Evolutionary conservation across 129 eudicot species (phyloP).

Genomic region (Ambrosia trifida): DNA sequence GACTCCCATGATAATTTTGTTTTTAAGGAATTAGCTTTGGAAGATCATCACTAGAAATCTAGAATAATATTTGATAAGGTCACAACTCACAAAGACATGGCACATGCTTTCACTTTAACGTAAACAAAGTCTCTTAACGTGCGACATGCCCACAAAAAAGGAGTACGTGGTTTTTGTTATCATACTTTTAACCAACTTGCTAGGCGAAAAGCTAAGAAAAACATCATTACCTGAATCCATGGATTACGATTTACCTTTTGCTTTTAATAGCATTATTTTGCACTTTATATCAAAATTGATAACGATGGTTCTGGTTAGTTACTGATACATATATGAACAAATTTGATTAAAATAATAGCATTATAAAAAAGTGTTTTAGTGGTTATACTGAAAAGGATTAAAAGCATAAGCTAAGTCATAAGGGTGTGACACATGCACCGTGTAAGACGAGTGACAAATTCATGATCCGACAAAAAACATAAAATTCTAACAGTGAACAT

Average conservation of each 20-base stretch:
- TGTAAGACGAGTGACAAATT: too few species aligned
- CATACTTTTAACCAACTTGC: conserved; percentile 42
- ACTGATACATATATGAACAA: background rate
- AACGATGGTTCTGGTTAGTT: conserved; percentile 5
- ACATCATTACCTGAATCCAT: conserved; percentile 29
- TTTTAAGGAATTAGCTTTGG: conserved; percentile 17
- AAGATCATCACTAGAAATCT: too few species aligned
- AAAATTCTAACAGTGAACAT: too few species aligned
- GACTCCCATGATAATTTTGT: conserved; percentile 29
- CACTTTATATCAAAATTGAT: conserved; percentile 15
- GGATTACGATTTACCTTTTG: conserved; percentile 18
- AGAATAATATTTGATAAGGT: conserved; percentile 29
- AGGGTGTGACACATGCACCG: too few species aligned
- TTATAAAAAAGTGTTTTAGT: background rate
- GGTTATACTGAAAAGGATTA: background rate
- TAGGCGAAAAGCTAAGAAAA: conserved; percentile 26
- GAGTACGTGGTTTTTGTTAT: conserved; percentile 16
- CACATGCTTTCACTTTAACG: conserved; percentile 34
- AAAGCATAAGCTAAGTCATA: too few species aligned
- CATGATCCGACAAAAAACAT: too few species aligned
- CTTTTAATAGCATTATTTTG: conserved; percentile 20
- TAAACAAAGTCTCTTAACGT: conserved; percentile 35
- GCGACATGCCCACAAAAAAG: conserved; percentile 40
- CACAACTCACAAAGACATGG: conserved; percentile 33
- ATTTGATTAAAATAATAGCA: background rate